Conservation (phyloP, 75 land plant species). For the Cupressus sempervirens region DNA sequence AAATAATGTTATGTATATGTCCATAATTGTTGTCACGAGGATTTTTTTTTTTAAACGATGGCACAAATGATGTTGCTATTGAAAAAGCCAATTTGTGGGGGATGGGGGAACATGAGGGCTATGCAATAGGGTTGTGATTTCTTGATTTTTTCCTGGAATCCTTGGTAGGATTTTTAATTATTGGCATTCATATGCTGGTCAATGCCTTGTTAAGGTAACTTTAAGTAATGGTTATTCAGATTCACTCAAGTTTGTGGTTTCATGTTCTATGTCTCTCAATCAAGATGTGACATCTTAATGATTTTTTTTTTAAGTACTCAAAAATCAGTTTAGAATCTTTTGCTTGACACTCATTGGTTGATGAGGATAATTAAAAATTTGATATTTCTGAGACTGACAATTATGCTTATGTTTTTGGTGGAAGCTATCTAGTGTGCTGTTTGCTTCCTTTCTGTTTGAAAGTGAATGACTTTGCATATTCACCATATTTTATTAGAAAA, state of each 20-base stretch:
- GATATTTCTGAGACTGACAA: neutral
- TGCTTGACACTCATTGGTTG: neutral
- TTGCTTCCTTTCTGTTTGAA: neutral
- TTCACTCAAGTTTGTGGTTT: neutral
- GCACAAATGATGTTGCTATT: too few species aligned
- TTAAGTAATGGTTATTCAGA: neutral
- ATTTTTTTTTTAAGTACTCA: neutral
- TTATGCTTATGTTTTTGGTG: neutral
- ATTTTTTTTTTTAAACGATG: too few species aligned
- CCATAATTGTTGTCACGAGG: too few species aligned
- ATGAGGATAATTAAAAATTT: neutral
- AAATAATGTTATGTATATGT: too few species aligned
- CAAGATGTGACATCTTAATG: neutral
- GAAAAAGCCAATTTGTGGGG: too few species aligned
- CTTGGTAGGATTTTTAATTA: too few species aligned
- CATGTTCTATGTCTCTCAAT: neutral
- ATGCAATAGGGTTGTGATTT: too few species aligned
- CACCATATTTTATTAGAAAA: neutral
- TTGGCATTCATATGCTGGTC: too few species aligned
- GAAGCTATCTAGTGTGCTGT: neutral
- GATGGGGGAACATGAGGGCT: too few species aligned
- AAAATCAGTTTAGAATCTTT: neutral
- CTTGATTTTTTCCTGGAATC: too few species aligned
- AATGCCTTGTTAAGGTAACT: neutral
- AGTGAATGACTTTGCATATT: neutral